phyloP scores from a whole-genome alignment of 2,329 filamentous ascomycete genomes.

The Xylaria hypoxylon region DNA sequence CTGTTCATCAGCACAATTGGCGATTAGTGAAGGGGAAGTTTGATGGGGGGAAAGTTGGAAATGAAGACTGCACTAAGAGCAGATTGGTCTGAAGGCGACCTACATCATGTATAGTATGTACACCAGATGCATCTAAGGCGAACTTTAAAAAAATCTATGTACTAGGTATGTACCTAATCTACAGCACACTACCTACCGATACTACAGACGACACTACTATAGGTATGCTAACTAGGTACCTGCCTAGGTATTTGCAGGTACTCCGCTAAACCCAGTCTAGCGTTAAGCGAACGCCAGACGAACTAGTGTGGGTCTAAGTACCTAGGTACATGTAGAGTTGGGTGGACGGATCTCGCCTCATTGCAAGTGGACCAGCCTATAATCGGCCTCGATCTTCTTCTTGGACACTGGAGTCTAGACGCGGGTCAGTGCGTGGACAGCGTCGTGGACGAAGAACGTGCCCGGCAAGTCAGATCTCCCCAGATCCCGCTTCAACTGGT shows the following conservation, averaged over 20 bases:
- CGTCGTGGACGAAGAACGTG: slow-evolving; percentile 16
- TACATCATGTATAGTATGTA: background rate
- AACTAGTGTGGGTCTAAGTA: too few species aligned
- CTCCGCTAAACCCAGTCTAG: slow-evolving; percentile 1
- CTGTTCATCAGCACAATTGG: slow-evolving; percentile 11
- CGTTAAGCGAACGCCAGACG: background rate
- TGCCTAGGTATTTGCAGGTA: background rate
- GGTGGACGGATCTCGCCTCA: background rate
- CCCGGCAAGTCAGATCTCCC: slow-evolving; percentile 22
- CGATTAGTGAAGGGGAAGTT: slow-evolving; percentile 22
- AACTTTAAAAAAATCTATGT: slow-evolving; percentile 6
- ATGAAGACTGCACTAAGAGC: slow-evolving; percentile 34
- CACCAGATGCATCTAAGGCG: too few species aligned
- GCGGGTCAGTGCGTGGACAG: background rate
- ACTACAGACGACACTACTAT: background rate
- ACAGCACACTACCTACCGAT: background rate
- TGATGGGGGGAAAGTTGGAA: slow-evolving; percentile 33
- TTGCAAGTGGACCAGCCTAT: background rate
- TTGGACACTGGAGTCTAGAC: slow-evolving; percentile 1
- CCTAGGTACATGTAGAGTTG: background rate
- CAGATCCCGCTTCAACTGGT: slow-evolving; percentile 20
- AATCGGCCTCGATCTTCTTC: background rate
- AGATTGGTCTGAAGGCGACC: slow-evolving; percentile 13
- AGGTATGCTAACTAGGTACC: background rate
- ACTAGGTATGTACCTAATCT: slow-evolving; percentile 17